These are phyloP conservation scores for Teratosphaeria pseudoeucalypti DNA, from an alignment of 2,329 filamentous ascomycete genomes.

Conservation along the genomic window DNA sequence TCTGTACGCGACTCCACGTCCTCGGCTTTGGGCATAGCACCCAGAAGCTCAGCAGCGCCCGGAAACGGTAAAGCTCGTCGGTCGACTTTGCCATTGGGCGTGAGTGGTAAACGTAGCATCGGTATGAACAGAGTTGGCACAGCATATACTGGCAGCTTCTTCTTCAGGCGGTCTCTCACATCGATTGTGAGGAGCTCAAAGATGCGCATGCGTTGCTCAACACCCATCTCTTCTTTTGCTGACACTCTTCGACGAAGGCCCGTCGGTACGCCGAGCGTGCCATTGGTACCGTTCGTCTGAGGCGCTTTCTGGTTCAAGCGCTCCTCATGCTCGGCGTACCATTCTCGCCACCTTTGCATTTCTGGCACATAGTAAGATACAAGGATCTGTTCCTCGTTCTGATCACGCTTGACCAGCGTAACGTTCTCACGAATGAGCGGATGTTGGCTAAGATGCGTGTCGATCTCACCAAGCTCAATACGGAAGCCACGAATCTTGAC, in stretches of 20 bases:
- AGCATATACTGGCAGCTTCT: constrained; percentile 62
- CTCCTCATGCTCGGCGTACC: constrained; percentile 39
- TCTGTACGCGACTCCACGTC: constrained; percentile 40
- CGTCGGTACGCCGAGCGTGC: constrained; percentile 1
- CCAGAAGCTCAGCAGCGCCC: constrained; percentile 56
- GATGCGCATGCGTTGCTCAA: constrained; percentile 39
- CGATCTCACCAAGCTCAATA: constrained; percentile 90
- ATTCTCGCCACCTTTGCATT: constrained; percentile 60
- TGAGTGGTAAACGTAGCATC: constrained; percentile 63
- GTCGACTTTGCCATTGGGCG: constrained; percentile 79
- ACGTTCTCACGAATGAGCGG: constrained; percentile 72
- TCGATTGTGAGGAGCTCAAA: constrained; percentile 52
- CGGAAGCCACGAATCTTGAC: constrained; percentile 95
- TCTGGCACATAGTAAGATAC: constrained; percentile 89
- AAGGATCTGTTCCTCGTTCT: constrained; percentile 72
- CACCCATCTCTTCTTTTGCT: constrained; percentile 20
- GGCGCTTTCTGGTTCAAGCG: constrained; percentile 5
- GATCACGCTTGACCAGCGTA: constrained; percentile 74
- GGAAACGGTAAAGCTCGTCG: constrained; percentile 71
- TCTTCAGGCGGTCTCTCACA: constrained; percentile 58
- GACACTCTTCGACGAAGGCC: constrained; percentile 15
- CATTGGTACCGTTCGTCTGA: constrained; percentile 7
- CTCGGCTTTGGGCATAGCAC: constrained; percentile 37
- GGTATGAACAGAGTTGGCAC: constrained; percentile 66
- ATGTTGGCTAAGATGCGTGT: constrained; percentile 66